phyloP scores from a whole-genome alignment of 768 basidiomycete genomes.

The Lyophyllum semitale region DNA sequence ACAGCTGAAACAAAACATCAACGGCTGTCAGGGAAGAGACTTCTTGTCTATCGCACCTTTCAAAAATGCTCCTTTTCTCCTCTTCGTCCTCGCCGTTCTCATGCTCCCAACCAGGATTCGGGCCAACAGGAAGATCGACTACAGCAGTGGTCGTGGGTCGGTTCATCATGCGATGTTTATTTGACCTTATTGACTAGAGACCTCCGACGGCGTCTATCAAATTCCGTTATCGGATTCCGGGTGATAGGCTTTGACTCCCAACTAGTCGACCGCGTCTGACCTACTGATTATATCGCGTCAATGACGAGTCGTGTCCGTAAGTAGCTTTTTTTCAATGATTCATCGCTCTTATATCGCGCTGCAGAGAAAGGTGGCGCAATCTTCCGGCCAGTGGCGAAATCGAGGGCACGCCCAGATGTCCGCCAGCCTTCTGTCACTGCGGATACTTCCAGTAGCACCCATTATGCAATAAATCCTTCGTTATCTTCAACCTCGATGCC shows the following conservation, averaged over 20 bases:
- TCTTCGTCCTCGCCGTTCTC: slow-evolving; percentile 45
- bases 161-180: slow-evolving; percentile 14
- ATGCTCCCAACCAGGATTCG: slow-evolving; percentile 62
- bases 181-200: slow-evolving; percentile 18
- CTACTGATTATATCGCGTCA: not conserved
- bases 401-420: slow-evolving; percentile 45
- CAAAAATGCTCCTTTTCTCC: slow-evolving; percentile 48
- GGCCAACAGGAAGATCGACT: slow-evolving; percentile 55
- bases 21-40: not conserved
- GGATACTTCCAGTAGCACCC: not conserved
- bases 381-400: slow-evolving; percentile 68
- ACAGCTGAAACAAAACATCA: slow-evolving; percentile 38
- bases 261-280: not conserved
- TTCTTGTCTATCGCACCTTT: slow-evolving; percentile 47
- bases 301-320: slow-evolving; percentile 68
- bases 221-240: not conserved
- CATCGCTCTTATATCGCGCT: slow-evolving; percentile 8
- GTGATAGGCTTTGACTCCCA: not conserved
- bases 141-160: slow-evolving; percentile 13
- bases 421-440: slow-evolving; percentile 29
- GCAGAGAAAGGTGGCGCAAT: slow-evolving; percentile 72
- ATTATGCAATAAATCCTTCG: not conserved
- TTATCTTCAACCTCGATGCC: not conserved
- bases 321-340: slow-evolving; percentile 29
- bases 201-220: slow-evolving; percentile 2